Conservation (phyloP, 2,329 filamentous ascomycete genomes). For the Plectosphaerella cucumerina region DNA sequence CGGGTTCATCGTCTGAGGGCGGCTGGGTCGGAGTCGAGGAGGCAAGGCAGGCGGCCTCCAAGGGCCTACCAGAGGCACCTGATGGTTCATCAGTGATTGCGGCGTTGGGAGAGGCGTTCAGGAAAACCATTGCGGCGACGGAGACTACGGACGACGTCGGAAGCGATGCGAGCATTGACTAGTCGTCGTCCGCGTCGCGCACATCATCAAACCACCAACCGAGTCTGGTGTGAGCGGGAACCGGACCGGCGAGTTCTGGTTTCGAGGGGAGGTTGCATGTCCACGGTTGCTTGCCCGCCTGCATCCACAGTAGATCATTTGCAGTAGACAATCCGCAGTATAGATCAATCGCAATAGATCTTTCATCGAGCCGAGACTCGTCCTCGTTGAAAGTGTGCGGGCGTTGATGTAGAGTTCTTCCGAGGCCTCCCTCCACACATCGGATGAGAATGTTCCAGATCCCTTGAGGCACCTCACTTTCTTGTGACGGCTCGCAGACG, state of each 20-base stretch:
- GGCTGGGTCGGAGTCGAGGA: slow-evolving; percentile 17
- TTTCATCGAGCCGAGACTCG: no score
- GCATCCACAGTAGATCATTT: no score
- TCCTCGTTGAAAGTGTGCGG: no score
- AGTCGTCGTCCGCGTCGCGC: not conserved
- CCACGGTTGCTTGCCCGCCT: not conserved
- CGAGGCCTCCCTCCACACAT: no score
- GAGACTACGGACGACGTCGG: not conserved
- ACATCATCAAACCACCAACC: no score
- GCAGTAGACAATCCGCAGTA: no score
- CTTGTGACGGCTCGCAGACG: no score
- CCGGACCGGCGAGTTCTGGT: not conserved
- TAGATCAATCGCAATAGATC: no score
- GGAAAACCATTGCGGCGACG: slow-evolving; percentile 21
- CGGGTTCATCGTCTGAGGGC: slow-evolving; percentile 20
- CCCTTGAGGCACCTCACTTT: no score
- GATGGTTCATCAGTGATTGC: slow-evolving; percentile 37
- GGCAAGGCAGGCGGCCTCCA: slow-evolving; percentile 23
- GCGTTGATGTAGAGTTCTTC: no score
- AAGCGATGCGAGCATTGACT: slow-evolving; percentile 1
- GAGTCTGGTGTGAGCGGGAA: not conserved
- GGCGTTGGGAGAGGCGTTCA: slow-evolving; percentile 34
- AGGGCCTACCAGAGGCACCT: slow-evolving; percentile 26
- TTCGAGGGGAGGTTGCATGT: not conserved
- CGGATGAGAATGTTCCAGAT: no score